Conservation (phyloP, 805 yeast species). For the Starmerella scarabaei region DNA sequence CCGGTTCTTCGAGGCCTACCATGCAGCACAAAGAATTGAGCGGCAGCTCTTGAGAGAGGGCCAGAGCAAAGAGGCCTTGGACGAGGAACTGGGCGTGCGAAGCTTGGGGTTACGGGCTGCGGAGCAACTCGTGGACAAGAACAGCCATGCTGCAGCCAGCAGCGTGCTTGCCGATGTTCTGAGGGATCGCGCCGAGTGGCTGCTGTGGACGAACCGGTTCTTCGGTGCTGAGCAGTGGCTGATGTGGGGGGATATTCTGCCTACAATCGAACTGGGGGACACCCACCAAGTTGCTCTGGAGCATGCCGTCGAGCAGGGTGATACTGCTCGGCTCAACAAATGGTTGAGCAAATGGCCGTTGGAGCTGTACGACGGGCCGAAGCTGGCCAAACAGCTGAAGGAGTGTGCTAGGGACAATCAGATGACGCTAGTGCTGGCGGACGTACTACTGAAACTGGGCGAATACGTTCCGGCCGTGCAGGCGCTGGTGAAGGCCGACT, state of each 20-base stretch:
- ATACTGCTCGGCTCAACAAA: slow-evolving; percentile 31
- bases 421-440: slow-evolving; percentile 24
- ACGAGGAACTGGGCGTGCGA: background rate
- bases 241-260: slow-evolving; percentile 43
- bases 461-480: slow-evolving; percentile 52
- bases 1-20: slow-evolving; percentile 54
- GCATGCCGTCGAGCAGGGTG: slow-evolving; percentile 31
- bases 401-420: background rate
- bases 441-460: slow-evolving; percentile 42
- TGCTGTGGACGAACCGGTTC: slow-evolving; percentile 44
- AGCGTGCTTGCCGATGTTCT: slow-evolving; percentile 4
- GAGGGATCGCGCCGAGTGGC: slow-evolving; percentile 40
- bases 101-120: slow-evolving; percentile 45
- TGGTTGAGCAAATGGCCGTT: slow-evolving; percentile 47
- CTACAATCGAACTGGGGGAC: slow-evolving; percentile 28
- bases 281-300: slow-evolving; percentile 38
- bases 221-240: slow-evolving; percentile 35
- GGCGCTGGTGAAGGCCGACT: slow-evolving; percentile 47
- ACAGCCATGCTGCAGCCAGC: slow-evolving; percentile 4
- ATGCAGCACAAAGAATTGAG: slow-evolving; percentile 5
- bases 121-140: slow-evolving; percentile 18
- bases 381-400: slow-evolving; percentile 37
- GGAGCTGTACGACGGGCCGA: slow-evolving; percentile 36
- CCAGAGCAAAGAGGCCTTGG: background rate
- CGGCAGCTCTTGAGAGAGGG: background rate